Evolutionary conservation across 2,329 filamentous ascomycete species (phyloP), one percentile per base, ranked within the genome.

Genomic region (Camptophora hylomeconis): DNA sequence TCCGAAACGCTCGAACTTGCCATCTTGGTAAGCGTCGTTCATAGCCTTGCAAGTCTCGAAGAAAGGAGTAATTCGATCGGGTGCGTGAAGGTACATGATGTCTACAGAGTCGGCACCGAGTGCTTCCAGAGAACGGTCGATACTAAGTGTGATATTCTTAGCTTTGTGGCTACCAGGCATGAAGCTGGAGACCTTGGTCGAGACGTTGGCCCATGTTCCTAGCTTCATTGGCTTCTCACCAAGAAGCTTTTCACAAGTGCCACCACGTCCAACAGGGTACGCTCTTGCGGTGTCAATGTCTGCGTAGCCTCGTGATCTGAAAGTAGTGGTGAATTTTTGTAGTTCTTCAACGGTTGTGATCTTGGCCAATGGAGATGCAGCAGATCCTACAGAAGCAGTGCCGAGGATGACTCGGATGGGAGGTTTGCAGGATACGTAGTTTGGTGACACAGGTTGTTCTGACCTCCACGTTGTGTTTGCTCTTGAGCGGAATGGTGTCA

Each of bases 1-100:
- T 0, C 62, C 64, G 33, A 63, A 63, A 0, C 50, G 37, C 40
- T 56, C 53, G 38, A 65, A 58, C 33, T 60, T 58, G 13, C 60
- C 60, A 20, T 57, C 45, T 10, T 44, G 32, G 36, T 56, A 45
- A 1, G 56, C 52, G 12, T 57, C 45, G 32, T 65, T 40, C 32
- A 67, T 57, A 5, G 57, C 60, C 19, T 51, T 45, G 13, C 49
- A 47, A 0, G 56, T 50, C 16, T 63, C 57, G 27, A 56, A 51
- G 19, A 61, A 51, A 1, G 55, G 52, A 0, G 60, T 61, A 2
- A 46, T 30, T 2, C 57, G 50, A 36, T 67, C 64, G 1, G 61
- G 61, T 4, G 51, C 50, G 38, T 65, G 61, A n/a, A 61, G 53
- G 29, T 56, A 59, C 41, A 54, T 52, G 13, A 55, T 40, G 31